Base-by-base conservation (phyloP, 2,329 filamentous ascomycete genomes). In the Aspergillus fumigatiaffinis region DNA sequence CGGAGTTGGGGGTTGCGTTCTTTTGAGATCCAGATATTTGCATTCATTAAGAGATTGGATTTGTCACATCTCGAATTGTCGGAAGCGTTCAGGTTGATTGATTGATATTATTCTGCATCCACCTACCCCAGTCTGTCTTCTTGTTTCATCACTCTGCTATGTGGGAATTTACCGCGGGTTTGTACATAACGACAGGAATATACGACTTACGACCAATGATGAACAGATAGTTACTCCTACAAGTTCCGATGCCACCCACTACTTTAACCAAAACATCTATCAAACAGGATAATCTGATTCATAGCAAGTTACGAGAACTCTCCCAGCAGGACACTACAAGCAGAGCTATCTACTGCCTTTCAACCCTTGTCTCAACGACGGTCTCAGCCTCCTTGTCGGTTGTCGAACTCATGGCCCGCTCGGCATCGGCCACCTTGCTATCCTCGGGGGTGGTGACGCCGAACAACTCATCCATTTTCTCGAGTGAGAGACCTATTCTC, bases 381-480 rank as follows among this genome's bases (percentile, higher is more conserved):
- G 25, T 61, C 55, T 60, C 63, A 28, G 62, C 58, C 50, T 56
- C 64, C 28, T 52, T 44, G 38, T 50, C 41, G 21, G 44, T 20
- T 2, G 8, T 20, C 3, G 8, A 46, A 51, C 47, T 50, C 8
- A 54, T 50, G 1, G 42, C 57, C 17, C 58, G 58, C 57, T 69
- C 68, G 1, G 56, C 38, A 47, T 67, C 66, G 4, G 50, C 57
- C 6, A 50, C 48, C 57, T 70, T 69, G 4, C 59, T 56, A 35
- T 66, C 59, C 10, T 62, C 8, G 32, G 80, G 63, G 58, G 84
- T 81, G 3, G 81, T 82, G 51, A 86, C 78, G 49, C 85, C 85
- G 68, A 88, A 88, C 17, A 88, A 76, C 64, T 87, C 83, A 67
- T 87, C 84, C 84, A 87, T 87, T 70, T 81, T 82, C 73, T 88